These are phyloP conservation scores for Escallonia rubra DNA, from an alignment of 129 eudicot species.

Conservation along the genomic window DNA sequence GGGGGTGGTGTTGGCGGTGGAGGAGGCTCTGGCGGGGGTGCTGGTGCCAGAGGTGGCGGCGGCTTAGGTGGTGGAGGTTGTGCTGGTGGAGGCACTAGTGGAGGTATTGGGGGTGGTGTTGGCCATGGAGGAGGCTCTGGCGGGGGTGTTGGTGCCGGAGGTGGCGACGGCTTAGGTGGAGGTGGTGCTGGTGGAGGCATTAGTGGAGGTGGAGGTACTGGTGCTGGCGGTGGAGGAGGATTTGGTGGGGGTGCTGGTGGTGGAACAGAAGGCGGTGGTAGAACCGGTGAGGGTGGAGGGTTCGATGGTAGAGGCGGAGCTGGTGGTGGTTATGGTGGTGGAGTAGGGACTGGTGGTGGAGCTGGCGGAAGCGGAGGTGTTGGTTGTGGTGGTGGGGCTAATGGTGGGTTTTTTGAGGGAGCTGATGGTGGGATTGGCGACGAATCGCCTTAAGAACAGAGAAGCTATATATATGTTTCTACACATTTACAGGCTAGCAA, in stretches of 20 bases:
- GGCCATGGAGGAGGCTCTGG: constrained; percentile 12
- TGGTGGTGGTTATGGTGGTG: too few species aligned
- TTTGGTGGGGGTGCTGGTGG: background rate
- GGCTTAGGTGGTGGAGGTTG: constrained; percentile 3
- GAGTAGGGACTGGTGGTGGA: too few species aligned
- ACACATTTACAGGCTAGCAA: too few species aligned
- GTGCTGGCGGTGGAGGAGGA: constrained; percentile 3
- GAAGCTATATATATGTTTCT: too few species aligned
- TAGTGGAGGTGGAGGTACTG: background rate
- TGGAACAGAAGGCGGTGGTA: background rate
- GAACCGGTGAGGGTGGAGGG: background rate
- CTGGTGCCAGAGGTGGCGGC: background rate
- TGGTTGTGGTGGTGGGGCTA: too few species aligned
- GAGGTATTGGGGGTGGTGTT: constrained; percentile 27
- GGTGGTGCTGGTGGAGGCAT: too few species aligned
- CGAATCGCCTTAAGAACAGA: too few species aligned
- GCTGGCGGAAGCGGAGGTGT: too few species aligned
- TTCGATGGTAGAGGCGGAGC: background rate
- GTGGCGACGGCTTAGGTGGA: background rate
- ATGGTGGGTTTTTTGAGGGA: too few species aligned
- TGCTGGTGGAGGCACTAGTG: constrained; percentile 25
- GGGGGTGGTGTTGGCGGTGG: constrained; percentile 6
- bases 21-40: constrained; percentile 6
- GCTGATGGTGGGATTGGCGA: too few species aligned
- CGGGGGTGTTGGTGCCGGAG: background rate